A percentile compares a stretch with the other conserved stretches of the same genome.
phyloP scores from a whole-genome alignment of 2,329 filamentous ascomycete genomes.

The Colletotrichum sp. region DNA sequence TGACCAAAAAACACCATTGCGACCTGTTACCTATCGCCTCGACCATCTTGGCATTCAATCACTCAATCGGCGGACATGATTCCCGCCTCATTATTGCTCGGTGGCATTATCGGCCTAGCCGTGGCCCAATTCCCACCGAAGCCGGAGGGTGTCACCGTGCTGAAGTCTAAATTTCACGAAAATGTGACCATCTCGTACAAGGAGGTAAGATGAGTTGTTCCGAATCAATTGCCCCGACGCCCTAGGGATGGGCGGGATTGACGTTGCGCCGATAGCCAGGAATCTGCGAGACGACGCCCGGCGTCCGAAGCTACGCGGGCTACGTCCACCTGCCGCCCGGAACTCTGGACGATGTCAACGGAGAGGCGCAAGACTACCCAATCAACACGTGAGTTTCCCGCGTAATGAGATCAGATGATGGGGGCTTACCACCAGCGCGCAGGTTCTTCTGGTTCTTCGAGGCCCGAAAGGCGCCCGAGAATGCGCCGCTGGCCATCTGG shows the following conservation, averaged over 20 bases:
- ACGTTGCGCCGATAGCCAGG: conserved; percentile 48
- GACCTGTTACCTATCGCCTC: too few relatives aligned
- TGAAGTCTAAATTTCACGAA: conserved; percentile 63
- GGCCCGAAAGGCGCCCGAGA: conserved; percentile 34
- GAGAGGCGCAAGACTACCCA: conserved; percentile 50
- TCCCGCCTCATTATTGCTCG: conserved; percentile 17
- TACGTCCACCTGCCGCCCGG: conserved; percentile 62
- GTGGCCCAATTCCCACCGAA: conserved; percentile 35
- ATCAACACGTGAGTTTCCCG: conserved; percentile 47
- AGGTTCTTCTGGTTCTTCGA: conserved; percentile 33
- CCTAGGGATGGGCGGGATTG: background rate
- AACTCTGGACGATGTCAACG: conserved; percentile 38
- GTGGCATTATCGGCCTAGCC: conserved; percentile 24
- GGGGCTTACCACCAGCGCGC: background rate
- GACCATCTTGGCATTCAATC: background rate
- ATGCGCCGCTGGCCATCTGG: conserved; percentile 54
- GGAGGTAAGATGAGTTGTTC: conserved; percentile 38
- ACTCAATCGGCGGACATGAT: background rate
- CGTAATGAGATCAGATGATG: background rate
- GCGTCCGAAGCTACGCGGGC: conserved; percentile 69
- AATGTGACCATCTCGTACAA: conserved; percentile 69
- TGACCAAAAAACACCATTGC: background rate
- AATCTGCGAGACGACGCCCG: conserved; percentile 61
- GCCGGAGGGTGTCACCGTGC: conserved; percentile 45
- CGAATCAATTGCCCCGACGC: background rate